Evolutionary conservation across 768 basidiomycete genomes (phyloP), one percentile per base, ranked within the genome.

Genomic region (Leucocoprinus sp.): DNA sequence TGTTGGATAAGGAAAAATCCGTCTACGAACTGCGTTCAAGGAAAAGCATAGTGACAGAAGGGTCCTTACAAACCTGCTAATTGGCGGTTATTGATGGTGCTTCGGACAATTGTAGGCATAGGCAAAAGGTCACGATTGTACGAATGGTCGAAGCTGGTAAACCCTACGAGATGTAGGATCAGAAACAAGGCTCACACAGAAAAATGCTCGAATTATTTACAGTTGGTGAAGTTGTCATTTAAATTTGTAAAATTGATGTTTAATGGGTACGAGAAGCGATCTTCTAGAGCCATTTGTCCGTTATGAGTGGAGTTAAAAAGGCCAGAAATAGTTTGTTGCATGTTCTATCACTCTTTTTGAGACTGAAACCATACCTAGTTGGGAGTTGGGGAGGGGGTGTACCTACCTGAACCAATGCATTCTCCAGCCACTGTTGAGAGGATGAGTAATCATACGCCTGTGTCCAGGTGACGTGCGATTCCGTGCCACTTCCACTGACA

Each of bases 361-460:
- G 40, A 2, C 19, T 6, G 18, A n/a, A 3, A 33, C 19, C 37
- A 15, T 6, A 26, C 39, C 22, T 14, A 23, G 4, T 31, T 9
- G 15, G 21, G 8, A 0, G 14, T 26, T n/a, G n/a, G n/a, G n/a
- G n/a, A n/a, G n/a, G n/a, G n/a, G n/a, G 19, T 6, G 19, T 26
- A 49, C 53, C 0, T 50, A 68, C 71, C 62, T 74, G 69, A 8
- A 67, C 57, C 11, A 48, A 52, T 4, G 70, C 58, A 52, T 78
- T 56, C 35, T 84, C 52, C 40, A 76, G 57, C 54, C 78, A 84
- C 48, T 66, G 69, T 56, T 90, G 86, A 2, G 66, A 64, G 52
- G 87, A 88, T 29, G 69, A 65, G 55, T 75, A 89, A 29, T 65
- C 43, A 43, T 86, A 59, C 17, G 72, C 60, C 57, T 89, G 87